Percentiles rank a stretch among this genome's conserved stretches.
These are phyloP conservation scores for Melocanna baccifera DNA, from an alignment of 176 grass and related monocot species.

Conservation along the genomic window DNA sequence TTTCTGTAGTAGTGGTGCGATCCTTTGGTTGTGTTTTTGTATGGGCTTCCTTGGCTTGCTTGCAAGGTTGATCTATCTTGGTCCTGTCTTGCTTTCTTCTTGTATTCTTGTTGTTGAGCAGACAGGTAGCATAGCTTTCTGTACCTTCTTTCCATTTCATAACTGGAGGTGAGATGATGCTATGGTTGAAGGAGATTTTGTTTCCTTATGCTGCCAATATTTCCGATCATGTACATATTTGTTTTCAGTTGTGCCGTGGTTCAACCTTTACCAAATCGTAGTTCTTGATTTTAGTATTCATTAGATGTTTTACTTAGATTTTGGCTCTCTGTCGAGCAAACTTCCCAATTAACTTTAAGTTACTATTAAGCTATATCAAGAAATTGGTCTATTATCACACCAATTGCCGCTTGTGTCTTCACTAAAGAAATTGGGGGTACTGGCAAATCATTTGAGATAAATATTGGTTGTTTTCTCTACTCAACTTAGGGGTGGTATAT, in stretches of 20 bases:
- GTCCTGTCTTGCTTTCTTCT: background rate
- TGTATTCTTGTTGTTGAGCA: background rate
- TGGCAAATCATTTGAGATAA: background rate
- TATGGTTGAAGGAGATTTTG: background rate
- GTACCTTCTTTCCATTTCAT: background rate
- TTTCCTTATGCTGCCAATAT: background rate
- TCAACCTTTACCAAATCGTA: background rate
- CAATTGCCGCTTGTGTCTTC: background rate
- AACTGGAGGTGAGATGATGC: slow-evolving; percentile 8
- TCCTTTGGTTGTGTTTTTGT: slow-evolving; percentile 18
- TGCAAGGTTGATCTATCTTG: too few species aligned
- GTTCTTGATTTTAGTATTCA: background rate
- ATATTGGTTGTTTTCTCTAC: background rate
- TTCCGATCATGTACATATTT: background rate
- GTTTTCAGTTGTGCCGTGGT: background rate
- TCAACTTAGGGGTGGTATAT: background rate
- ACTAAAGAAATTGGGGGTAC: background rate
- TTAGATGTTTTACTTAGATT: background rate
- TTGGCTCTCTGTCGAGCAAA: background rate
- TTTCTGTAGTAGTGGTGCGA: too few species aligned
- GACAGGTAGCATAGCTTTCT: background rate
- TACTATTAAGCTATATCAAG: background rate
- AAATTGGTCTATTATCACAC: background rate
- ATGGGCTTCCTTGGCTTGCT: background rate
- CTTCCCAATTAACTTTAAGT: background rate